Conservation (phyloP, 495 filamentous ascomycete species). For the Apodospora peruviana region DNA sequence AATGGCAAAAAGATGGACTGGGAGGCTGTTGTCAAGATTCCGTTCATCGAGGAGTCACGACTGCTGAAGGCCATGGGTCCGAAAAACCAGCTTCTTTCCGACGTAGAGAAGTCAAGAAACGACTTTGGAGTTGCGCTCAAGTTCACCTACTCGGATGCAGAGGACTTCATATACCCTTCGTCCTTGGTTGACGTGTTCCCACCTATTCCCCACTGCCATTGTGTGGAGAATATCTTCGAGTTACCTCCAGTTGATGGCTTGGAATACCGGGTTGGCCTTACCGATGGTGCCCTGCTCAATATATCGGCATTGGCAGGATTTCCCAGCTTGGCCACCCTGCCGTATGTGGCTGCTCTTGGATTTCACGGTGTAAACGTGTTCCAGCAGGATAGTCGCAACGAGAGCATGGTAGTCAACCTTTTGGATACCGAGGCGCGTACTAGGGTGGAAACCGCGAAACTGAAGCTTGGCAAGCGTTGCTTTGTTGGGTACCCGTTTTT, state of each 20-base stretch:
- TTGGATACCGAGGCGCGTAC: conserved; percentile 65
- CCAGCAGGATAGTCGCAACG: conserved; percentile 91
- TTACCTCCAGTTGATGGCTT: conserved; percentile 87
- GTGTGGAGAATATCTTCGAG: conserved; percentile 92
- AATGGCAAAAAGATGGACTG: conserved; percentile 99
- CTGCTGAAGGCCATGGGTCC: conserved; percentile 80
- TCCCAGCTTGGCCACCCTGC: conserved; percentile 77
- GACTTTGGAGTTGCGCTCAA: conserved; percentile 88
- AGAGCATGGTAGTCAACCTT: conserved; percentile 90
- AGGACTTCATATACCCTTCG: conserved; percentile 76
- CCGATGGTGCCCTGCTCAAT: conserved; percentile 82
- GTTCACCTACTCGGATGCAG: conserved; percentile 75
- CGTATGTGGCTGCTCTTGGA: conserved; percentile 69
- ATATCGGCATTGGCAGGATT: conserved; percentile 82
- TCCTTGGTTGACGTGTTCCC: conserved; percentile 89
- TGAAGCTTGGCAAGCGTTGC: conserved; percentile 75
- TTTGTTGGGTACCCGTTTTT: conserved; percentile 95
- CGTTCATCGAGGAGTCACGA: conserved; percentile 90
- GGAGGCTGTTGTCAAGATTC: conserved; percentile 98
- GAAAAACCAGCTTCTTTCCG: conserved; percentile 67
- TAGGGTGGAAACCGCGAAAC: conserved; percentile 64
- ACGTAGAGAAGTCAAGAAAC: conserved; percentile 75
- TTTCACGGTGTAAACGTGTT: conserved; percentile 97
- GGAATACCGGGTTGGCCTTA: conserved; percentile 76
- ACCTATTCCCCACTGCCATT: conserved; percentile 78